Conservation (phyloP, 2,329 filamentous ascomycete genomes). For the Stemphylium lycopersici region DNA sequence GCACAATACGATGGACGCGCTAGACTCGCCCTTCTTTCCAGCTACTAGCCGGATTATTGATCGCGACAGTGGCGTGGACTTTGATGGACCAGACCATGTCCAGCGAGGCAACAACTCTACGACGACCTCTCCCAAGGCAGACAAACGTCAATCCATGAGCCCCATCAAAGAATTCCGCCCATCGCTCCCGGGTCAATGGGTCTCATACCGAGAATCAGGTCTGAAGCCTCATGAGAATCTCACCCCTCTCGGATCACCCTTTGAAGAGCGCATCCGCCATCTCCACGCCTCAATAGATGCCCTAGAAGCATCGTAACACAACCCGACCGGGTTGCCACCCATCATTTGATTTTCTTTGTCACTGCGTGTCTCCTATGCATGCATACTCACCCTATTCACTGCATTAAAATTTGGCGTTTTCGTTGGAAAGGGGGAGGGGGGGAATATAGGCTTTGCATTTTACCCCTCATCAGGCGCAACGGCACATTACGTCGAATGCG, state of each 20-base stretch:
- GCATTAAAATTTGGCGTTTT: conserved; percentile 7
- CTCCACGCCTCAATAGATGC: conserved; percentile 31
- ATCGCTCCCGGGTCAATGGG: conserved; percentile 15
- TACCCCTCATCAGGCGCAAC: conserved; percentile 27
- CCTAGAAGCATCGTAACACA: conserved; percentile 21
- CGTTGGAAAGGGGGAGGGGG: not conserved
- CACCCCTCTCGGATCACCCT: conserved; percentile 36
- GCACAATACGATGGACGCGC: conserved; percentile 26
- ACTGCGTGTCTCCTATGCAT: conserved; percentile 4
- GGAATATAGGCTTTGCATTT: not conserved
- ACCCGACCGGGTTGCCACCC: not conserved
- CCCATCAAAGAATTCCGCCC: conserved; percentile 15
- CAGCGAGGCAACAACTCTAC: conserved; percentile 11
- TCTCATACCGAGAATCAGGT: conserved; percentile 11
- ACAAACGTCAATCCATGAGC: conserved; percentile 3
- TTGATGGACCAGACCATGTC: conserved; percentile 38
- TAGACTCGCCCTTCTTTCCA: conserved; percentile 28
- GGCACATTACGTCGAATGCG: conserved; percentile 40
- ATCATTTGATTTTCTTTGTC: conserved; percentile 11
- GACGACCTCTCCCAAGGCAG: not conserved
- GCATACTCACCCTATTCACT: not conserved
- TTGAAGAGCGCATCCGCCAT: conserved; percentile 33
- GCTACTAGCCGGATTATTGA: conserved; percentile 36
- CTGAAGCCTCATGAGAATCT: conserved; percentile 16
- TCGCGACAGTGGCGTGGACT: conserved; percentile 47